Evolutionary conservation across 2,329 filamentous ascomycete species (phyloP), one percentile per base, ranked within the genome.

Genomic region (Fusarium sp.): DNA sequence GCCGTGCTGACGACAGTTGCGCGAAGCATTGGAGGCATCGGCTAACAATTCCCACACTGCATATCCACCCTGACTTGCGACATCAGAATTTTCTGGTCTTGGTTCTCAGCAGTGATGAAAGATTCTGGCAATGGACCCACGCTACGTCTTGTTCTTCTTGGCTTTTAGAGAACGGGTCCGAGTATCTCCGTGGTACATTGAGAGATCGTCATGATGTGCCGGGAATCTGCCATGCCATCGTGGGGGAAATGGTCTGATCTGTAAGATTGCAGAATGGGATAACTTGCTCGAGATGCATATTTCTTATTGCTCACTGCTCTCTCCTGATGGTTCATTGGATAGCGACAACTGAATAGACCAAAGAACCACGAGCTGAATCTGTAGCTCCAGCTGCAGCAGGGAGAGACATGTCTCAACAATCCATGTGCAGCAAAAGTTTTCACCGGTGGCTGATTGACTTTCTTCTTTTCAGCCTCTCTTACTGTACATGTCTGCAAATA

Each of bases 51-150:
- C 43, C 52, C 58, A 65, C 62, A 47, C 38, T 63, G 26, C 39
- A 65, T 65, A 61, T 60, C 64, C 64, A 67, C 64, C 28, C 26
- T 40, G 43, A 52, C 61, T 65, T 53, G 51, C 47, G 35, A 52
- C 29, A 58, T 65, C 61, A 64, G 61, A 64, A 38, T 64, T 66
- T 45, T 51, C 25, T 39, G 34, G 24, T 46, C 32, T 38, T 54
- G 46, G 25, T 45, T 45, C 35, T 41, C 55, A 45, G 40, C 35
- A 40, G 53, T 29, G 28, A 43, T 45, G 45, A 28, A 48, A 56
- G 43, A 55, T 38, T 52, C 53, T 51, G 44, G 32, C 63, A 42
- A 47, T 56, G 57, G 61, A 64, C 66, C 68, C 68, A 70, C 51
- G 65, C 61, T 57, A 58, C 46, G 48, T 55, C 43, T 53, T 56